Conservation (phyloP, 2,329 filamentous ascomycete genomes). For the Sporothrix mexicana region DNA sequence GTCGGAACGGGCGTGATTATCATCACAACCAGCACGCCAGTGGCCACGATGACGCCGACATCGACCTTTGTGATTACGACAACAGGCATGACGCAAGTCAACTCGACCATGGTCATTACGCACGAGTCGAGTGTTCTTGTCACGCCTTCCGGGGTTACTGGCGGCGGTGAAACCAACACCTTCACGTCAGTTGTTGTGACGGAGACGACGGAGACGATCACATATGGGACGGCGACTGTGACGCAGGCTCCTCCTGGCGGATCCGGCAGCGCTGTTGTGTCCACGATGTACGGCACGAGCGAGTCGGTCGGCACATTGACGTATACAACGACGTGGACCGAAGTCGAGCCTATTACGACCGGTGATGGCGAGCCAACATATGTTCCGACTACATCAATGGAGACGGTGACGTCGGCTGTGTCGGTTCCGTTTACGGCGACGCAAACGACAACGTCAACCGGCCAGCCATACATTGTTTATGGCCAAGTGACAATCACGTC, state of each 20-base stretch:
- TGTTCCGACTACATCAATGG: constrained; percentile 10
- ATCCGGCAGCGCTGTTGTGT: background rate
- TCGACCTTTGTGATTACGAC: constrained; percentile 8
- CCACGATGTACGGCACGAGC: constrained; percentile 15
- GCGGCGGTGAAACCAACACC: background rate
- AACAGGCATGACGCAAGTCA: constrained; percentile 23
- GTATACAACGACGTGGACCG: constrained; percentile 6
- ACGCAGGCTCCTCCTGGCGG: background rate
- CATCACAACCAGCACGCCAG: constrained; percentile 26
- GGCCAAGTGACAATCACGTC: constrained; percentile 39
- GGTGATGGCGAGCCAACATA: background rate
- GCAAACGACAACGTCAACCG: background rate
- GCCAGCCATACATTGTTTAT: constrained; percentile 34
- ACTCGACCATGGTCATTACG: constrained; percentile 17
- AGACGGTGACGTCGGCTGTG: constrained; percentile 26
- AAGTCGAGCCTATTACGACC: background rate
- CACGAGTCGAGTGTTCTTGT: constrained; percentile 14
- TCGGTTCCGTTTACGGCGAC: constrained; percentile 31
- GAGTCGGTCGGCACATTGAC: background rate
- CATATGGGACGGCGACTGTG: constrained; percentile 14
- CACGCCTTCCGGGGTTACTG: background rate
- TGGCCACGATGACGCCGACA: constrained; percentile 1
- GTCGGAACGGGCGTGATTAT: background rate
- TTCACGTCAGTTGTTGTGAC: constrained; percentile 21
- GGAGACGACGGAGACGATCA: background rate